Conservation (phyloP, 345 rosid genomes). For the Eucalyptus cladocalyx region DNA sequence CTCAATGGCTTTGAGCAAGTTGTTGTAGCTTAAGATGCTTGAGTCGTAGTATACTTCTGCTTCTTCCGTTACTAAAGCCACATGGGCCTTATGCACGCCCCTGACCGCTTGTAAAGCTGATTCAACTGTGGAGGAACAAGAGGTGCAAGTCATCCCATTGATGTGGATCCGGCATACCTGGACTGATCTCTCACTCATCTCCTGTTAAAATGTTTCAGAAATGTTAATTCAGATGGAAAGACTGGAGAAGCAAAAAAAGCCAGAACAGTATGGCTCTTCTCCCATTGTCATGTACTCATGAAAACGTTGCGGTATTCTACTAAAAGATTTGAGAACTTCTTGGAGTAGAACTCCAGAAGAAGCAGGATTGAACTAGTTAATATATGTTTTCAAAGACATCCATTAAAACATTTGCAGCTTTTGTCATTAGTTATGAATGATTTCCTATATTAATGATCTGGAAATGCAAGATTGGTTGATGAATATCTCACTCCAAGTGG, state of each 20-base stretch:
- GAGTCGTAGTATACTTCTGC: slow-evolving; percentile 67
- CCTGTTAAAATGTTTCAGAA: slow-evolving; percentile 9
- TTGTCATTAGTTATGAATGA: not conserved
- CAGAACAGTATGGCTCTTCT: not conserved
- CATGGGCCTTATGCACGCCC: slow-evolving; percentile 64
- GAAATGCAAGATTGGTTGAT: not conserved
- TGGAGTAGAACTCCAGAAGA: not conserved
- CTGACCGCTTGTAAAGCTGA: slow-evolving; percentile 36
- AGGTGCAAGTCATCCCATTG: slow-evolving; percentile 79
- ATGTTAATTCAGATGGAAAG: not conserved
- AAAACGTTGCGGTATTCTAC: not conserved
- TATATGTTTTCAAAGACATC: not conserved
- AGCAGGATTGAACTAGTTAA: not conserved
- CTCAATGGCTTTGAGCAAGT: slow-evolving; percentile 31
- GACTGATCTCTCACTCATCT: slow-evolving; percentile 22
- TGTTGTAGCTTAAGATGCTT: slow-evolving; percentile 11
- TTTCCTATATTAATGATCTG: not conserved
- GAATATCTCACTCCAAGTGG: not conserved
- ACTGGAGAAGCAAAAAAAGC: slow-evolving; percentile 51
- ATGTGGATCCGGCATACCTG: slow-evolving; percentile 61
- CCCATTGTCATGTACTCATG: not conserved
- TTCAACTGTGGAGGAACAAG: slow-evolving; percentile 73
- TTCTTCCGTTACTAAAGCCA: slow-evolving; percentile 81
- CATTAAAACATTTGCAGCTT: not conserved
- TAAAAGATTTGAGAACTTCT: not conserved